Evolutionary conservation across 2,329 filamentous ascomycete genomes (phyloP).

Genomic region (Botryotinia calthae): DNA sequence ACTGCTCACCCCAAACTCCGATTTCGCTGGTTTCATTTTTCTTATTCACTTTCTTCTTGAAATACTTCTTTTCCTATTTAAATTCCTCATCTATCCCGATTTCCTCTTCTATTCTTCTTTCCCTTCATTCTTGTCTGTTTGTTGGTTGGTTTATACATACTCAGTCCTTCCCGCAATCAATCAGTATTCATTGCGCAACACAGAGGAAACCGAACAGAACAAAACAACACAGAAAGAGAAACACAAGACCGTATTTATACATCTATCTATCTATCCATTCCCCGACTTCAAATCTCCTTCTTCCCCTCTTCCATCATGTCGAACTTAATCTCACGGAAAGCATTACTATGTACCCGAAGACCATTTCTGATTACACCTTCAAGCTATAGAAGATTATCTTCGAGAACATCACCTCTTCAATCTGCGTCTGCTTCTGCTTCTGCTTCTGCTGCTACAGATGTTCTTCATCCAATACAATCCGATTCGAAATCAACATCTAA

Average conservation of each 20-base stretch:
- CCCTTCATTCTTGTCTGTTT: not conserved
- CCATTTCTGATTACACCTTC: not conserved
- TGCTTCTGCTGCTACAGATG: conserved; percentile 22
- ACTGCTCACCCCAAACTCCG: not conserved
- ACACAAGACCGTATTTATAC: not conserved
- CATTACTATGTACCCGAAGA: not conserved
- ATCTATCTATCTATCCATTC: not conserved
- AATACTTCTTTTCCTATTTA: not conserved
- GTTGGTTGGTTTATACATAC: not conserved
- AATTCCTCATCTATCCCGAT: not conserved
- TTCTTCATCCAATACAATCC: conserved; percentile 5
- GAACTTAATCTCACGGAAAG: not conserved
- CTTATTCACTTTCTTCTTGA: not conserved
- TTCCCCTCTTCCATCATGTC: not conserved
- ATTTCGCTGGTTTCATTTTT: not conserved
- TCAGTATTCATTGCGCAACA: not conserved
- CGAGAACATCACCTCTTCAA: conserved; percentile 26
- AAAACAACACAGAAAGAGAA: not conserved
- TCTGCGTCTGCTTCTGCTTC: conserved; percentile 20
- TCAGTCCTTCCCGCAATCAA: not conserved
- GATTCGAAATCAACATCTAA: conserved; percentile 5
- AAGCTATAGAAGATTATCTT: conserved; percentile 29
- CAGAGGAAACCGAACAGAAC: not conserved
- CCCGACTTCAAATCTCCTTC: not conserved
- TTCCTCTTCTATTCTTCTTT: not conserved